These are phyloP conservation scores for Pseudonitzschia multistriata DNA, from an alignment of 108 stramenopile species.

Conservation along the genomic window DNA sequence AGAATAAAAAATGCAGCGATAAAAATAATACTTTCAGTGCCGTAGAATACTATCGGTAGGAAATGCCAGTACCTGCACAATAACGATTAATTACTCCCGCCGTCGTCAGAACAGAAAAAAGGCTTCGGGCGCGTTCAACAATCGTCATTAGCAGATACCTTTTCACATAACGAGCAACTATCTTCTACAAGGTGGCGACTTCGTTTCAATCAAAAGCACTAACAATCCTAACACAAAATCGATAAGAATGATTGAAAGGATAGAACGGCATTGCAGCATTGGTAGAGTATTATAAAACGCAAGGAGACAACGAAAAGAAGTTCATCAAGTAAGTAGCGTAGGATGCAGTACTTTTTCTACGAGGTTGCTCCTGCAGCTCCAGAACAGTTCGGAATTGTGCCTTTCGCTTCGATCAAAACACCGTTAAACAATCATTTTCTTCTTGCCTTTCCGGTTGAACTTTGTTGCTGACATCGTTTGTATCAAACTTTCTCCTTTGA, in stretches of 20 bases:
- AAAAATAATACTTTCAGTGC: no score
- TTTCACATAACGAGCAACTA: no score
- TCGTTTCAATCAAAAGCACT: background rate
- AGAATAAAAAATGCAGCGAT: no score
- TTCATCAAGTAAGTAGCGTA: constrained; percentile 8
- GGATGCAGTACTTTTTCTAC: constrained; percentile 11
- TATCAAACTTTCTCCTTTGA: background rate
- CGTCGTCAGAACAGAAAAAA: background rate
- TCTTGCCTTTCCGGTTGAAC: background rate
- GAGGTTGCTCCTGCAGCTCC: background rate
- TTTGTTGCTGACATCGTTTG: background rate
- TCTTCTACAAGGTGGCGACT: no score
- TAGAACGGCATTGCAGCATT: background rate
- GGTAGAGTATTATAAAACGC: background rate
- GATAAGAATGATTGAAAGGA: constrained; percentile 12
- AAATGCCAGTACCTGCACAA: no score
- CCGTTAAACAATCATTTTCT: background rate
- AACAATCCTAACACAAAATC: background rate
- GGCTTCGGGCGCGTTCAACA: background rate
- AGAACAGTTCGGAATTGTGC: background rate
- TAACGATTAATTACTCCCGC: background rate
- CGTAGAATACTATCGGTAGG: no score
- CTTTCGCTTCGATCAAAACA: background rate
- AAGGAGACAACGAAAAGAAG: background rate
- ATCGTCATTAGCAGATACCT: background rate